Base-by-base conservation (phyloP, 139 green algal genomes). In the Volvox africanus region DNA sequence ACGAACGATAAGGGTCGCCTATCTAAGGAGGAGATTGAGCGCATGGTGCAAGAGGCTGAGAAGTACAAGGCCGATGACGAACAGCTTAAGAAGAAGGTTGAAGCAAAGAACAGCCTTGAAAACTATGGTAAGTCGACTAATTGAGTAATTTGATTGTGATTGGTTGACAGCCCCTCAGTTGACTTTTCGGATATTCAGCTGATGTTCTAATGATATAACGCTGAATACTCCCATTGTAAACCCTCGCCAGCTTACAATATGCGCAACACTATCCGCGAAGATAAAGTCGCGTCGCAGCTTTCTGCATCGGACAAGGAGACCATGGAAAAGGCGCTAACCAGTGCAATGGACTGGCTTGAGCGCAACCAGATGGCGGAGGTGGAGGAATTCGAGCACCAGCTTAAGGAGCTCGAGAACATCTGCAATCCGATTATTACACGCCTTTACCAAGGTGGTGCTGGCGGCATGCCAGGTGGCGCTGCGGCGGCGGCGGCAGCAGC, bases 41-140 rank as follows among this genome's bases (percentile, higher is more conserved):
- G 97, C 83, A 99, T 99, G 98, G 98, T 99, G 61, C 93, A 95
- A 82, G 91, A 96, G 89, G 98, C 98, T 21, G 98, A 99, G 96
- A 98, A 99, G 97, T 99, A 99, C 97, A 99, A 99, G 96, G 95
- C 95, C 0, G 98, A 99, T 87, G 98, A 99, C 88, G 98, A 99
- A 94, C 94, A 95, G 89, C 91, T 92, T 20, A 96, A 98, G 93
- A 97, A 97, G 94, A 96, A 97, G 94, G 96, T 98, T 71, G 89
- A 99, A 86, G 96, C 97, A 61, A 99, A 99, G 95, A 99, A 99
- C 91, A 62, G 30, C 9, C 95, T 99, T 17, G 98, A 99, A 95
- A 99, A 99, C 92, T 97, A 97, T 80, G 94, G 85, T 91, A 33
- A 77, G 86, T 19, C 12, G 65, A 21, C 1, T 79, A 30, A 2